Evolutionary conservation across 495 filamentous ascomycete species (phyloP).

Genomic region (Cercophora scortea): DNA sequence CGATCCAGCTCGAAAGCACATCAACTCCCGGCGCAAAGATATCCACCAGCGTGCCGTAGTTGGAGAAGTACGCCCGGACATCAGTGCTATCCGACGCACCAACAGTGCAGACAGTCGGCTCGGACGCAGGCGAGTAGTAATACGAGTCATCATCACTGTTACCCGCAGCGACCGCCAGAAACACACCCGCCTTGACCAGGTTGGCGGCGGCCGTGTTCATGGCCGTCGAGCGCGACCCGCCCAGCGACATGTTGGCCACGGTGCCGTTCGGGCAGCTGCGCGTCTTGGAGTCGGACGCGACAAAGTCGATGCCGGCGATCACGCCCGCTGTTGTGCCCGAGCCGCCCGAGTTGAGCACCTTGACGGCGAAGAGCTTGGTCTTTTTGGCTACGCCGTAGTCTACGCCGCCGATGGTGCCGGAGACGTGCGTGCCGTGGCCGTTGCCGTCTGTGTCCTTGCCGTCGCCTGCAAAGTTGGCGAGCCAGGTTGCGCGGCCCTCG

Average conservation of each 20-base stretch:
- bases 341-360: constrained; percentile 48
- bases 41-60: constrained; percentile 55
- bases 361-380: constrained; percentile 57
- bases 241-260: constrained; percentile 46
- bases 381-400: constrained; percentile 62
- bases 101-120: constrained; percentile 49
- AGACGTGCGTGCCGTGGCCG: constrained; percentile 55
- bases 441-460: constrained; percentile 29
- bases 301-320: constrained; percentile 40
- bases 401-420: constrained; percentile 53
- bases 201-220: constrained; percentile 44
- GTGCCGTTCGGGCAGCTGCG: constrained; percentile 26
- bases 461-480: constrained; percentile 28
- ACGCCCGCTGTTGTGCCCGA: constrained; percentile 33
- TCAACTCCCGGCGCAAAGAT: constrained; percentile 51
- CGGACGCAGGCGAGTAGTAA: constrained; percentile 46
- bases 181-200: constrained; percentile 40
- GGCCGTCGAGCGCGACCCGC: constrained; percentile 41
- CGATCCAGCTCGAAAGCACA: constrained; percentile 51
- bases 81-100: constrained; percentile 44
- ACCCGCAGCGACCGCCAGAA: constrained; percentile 46
- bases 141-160: constrained; percentile 37
- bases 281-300: constrained; percentile 24
- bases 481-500: constrained; percentile 43
- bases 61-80: constrained; percentile 49